These are phyloP conservation scores for Phytophthora cryptogea DNA, from an alignment of 352 stramenopile species.

Conservation along the genomic window DNA sequence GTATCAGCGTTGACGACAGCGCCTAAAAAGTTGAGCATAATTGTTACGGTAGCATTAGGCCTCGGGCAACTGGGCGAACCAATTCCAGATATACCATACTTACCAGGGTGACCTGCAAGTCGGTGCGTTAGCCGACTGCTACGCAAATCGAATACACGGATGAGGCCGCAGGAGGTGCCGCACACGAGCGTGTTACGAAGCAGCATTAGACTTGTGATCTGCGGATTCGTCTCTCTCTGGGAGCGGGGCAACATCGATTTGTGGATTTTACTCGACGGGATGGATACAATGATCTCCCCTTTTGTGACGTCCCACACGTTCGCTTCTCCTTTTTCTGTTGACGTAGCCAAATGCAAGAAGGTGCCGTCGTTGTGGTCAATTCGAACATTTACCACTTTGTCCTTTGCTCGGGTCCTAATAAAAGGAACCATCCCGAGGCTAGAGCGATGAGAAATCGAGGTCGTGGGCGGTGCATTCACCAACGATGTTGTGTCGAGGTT, in stretches of 20 bases:
- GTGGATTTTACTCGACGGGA: constrained; percentile 82
- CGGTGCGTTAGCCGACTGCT: constrained; percentile 81
- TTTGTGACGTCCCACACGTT: constrained; percentile 90
- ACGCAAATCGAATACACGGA: constrained; percentile 86
- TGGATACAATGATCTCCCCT: constrained; percentile 80
- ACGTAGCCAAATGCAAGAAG: constrained; percentile 81
- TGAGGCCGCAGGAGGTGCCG: constrained; percentile 86
- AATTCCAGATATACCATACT: constrained; percentile 8
- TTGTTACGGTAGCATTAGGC: not conserved
- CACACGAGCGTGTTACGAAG: constrained; percentile 88
- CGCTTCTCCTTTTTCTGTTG: constrained; percentile 86
- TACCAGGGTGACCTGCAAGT: constrained; percentile 84
- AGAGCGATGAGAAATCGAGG: constrained; percentile 78
- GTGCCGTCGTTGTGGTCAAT: constrained; percentile 83
- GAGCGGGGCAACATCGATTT: constrained; percentile 77
- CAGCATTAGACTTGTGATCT: constrained; percentile 90
- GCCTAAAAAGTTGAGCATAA: constrained; percentile 42
- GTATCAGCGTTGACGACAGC: constrained; percentile 83
- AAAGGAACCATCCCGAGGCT: constrained; percentile 86
- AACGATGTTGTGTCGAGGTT: constrained; percentile 50
- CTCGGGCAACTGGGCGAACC: not conserved
- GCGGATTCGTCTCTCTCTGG: constrained; percentile 59
- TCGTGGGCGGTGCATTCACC: constrained; percentile 60
- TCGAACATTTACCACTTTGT: constrained; percentile 80
- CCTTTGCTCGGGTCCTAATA: constrained; percentile 74